Evolutionary conservation across 306 rosid genomes (phyloP), one percentile per base, ranked within the genome.

Genomic region (Prosopis cineraria): DNA sequence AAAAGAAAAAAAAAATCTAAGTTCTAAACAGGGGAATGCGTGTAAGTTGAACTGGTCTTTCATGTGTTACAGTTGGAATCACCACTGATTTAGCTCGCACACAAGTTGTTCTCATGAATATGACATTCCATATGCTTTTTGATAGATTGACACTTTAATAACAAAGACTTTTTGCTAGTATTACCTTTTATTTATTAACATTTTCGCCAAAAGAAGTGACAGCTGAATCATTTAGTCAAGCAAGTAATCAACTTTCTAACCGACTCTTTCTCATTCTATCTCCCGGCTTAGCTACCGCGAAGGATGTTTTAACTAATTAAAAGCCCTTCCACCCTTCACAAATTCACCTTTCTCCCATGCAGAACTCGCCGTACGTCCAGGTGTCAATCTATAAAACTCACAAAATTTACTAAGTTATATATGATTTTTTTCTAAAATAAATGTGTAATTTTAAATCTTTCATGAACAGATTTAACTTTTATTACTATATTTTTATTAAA

Each of bases 161-260:
- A n/a, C n/a, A n/a, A 55, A 47, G 82, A 68, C 5, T 36, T 36
- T 27, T 55, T 56, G 27, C 19, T 4, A 22, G 29, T 9, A 39
- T 22, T 55, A 58, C 68, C 7, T 33, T 17, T 29, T 10, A 13
- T 75, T 70, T 1, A 5, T 55, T 29, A 58, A 50, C 2, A 47
- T 8, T 22, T 37, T 36, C 53, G 11, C 3, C 65, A 56, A 76
- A 70, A 77, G 75, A 67, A 27, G 70, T 44, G 78, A 70, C 75
- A 62, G 55, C 53, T 34, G 78, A 69, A 68, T 60, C 44, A 37
- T 48, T 60, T n/a, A 68, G 34, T 50, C 9, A 48, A 48, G 8
- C 30, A 76, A 72, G 68, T 68, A 80, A 77, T 68, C 25, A 77
- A 63, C 16, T 50, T 17, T 68, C 72, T 69, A 64, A 29, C 43